Conservation (phyloP, 768 basidiomycete genomes). For the Kockovaella imperatae region DNA sequence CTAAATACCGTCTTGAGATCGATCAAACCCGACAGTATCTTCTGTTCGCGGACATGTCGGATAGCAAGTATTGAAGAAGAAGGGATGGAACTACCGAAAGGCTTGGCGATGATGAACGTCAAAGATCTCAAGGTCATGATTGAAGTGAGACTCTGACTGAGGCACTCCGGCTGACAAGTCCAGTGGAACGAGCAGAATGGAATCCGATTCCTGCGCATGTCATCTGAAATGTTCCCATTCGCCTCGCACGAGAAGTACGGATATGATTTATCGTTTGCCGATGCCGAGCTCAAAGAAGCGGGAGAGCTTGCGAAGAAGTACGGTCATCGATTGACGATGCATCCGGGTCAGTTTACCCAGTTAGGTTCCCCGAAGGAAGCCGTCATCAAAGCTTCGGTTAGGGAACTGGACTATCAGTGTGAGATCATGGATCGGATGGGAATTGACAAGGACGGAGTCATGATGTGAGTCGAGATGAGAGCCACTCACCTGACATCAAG, state of each 20-base stretch:
- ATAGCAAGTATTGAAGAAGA: slow-evolving; percentile 71
- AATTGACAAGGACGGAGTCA: slow-evolving; percentile 71
- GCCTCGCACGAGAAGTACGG: slow-evolving; percentile 68
- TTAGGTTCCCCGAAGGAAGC: slow-evolving; percentile 67
- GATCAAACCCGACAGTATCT: slow-evolving; percentile 61
- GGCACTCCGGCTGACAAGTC: not conserved
- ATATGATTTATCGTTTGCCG: slow-evolving; percentile 71
- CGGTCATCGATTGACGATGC: slow-evolving; percentile 71
- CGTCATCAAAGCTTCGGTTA: slow-evolving; percentile 67
- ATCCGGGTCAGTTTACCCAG: slow-evolving; percentile 65
- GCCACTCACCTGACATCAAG: slow-evolving; percentile 3
- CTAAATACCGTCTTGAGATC: slow-evolving; percentile 60
- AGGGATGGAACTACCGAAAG: slow-evolving; percentile 73
- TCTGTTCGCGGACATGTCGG: slow-evolving; percentile 57
- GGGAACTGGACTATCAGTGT: slow-evolving; percentile 77
- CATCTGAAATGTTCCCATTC: slow-evolving; percentile 89
- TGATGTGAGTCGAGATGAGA: slow-evolving; percentile 53
- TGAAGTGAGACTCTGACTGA: slow-evolving; percentile 43
- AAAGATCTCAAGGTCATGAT: slow-evolving; percentile 66
- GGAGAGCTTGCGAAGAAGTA: slow-evolving; percentile 63
- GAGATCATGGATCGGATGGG: slow-evolving; percentile 78
- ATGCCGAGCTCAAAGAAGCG: slow-evolving; percentile 53
- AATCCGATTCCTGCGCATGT: slow-evolving; percentile 80
- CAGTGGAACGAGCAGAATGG: slow-evolving; percentile 81
- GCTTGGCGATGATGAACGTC: slow-evolving; percentile 66